Percentiles rank a stretch among this genome's conserved stretches.
Evolutionary conservation across 2,329 filamentous ascomycete species (phyloP).

Genomic region (Dothiorella sarmentorum): DNA sequence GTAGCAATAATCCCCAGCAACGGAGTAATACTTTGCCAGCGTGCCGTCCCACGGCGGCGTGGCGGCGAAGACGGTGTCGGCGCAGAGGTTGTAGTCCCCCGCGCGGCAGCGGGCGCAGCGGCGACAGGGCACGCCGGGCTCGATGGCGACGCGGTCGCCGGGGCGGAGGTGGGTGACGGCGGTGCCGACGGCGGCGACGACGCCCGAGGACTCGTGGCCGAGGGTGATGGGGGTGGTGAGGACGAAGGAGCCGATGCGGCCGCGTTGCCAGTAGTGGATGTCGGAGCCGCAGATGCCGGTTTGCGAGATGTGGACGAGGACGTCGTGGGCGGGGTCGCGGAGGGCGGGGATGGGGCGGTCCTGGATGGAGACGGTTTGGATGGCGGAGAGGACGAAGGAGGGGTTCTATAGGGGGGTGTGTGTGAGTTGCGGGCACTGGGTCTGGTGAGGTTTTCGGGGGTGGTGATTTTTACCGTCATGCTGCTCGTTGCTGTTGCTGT

Average conservation of each 20-base stretch:
- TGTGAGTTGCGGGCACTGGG: not conserved
- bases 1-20: constrained; percentile 28
- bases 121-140: constrained; percentile 24
- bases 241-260: constrained; percentile 21
- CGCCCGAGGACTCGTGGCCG: constrained; percentile 25
- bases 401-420: constrained; percentile 34
- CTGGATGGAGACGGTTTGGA: constrained; percentile 47
- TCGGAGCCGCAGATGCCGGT: constrained; percentile 22
- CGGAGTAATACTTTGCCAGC: constrained; percentile 26
- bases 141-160: constrained; percentile 25
- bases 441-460: too few species aligned
- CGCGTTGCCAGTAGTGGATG: constrained; percentile 22
- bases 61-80: constrained; percentile 20
- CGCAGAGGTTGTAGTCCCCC: constrained; percentile 22
- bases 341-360: constrained; percentile 39
- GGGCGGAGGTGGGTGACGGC: constrained; percentile 21
- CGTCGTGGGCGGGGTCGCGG: constrained; percentile 20
- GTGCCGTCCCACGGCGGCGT: constrained; percentile 28
- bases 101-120: constrained; percentile 20
- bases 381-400: constrained; percentile 47
- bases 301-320: constrained; percentile 17
- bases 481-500: not conserved
- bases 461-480: not conserved
- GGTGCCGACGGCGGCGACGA: constrained; percentile 19
- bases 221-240: constrained; percentile 22